phyloP scores from a whole-genome alignment of 495 filamentous ascomycete species.

The Achaetomiella virescens region DNA sequence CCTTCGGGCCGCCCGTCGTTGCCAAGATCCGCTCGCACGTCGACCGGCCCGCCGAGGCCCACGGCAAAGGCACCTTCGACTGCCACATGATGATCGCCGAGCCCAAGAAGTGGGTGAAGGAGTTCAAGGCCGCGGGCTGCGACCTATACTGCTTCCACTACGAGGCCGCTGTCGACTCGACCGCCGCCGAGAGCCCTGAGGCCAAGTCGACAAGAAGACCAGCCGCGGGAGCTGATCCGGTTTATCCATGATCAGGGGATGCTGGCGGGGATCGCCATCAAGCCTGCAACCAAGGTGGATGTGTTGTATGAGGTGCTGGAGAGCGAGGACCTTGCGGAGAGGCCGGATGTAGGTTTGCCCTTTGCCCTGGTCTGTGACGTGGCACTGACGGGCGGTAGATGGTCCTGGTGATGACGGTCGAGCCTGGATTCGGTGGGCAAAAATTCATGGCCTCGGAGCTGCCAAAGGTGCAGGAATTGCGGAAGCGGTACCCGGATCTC shows the following conservation, averaged over 20 bases:
- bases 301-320: conserved; percentile 89
- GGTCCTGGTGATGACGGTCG: conserved; percentile 97
- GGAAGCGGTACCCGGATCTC: conserved; percentile 77
- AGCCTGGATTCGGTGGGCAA: conserved; percentile 96
- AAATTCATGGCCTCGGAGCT: conserved; percentile 96
- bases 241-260: conserved; percentile 86
- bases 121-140: conserved; percentile 89
- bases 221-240: conserved; percentile 74
- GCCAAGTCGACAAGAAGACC: conserved; percentile 58
- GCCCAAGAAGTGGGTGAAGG: conserved; percentile 96
- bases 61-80: conserved; percentile 87
- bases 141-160: conserved; percentile 99
- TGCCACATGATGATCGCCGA: conserved; percentile 99
- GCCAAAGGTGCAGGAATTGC: conserved; percentile 82
- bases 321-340: conserved; percentile 59
- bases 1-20: conserved; percentile 88
- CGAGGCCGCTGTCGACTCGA: conserved; percentile 80
- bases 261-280: conserved; percentile 91
- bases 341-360: conserved; percentile 69
- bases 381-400: conserved; percentile 51
- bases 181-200: conserved; percentile 73
- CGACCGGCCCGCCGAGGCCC: conserved; percentile 41
- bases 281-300: conserved; percentile 83
- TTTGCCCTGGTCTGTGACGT: neutral
- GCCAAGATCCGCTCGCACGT: conserved; percentile 86